These are phyloP conservation scores for Globisporangium irregulare DNA, from an alignment of 352 stramenopile genomes.

Conservation along the genomic window DNA sequence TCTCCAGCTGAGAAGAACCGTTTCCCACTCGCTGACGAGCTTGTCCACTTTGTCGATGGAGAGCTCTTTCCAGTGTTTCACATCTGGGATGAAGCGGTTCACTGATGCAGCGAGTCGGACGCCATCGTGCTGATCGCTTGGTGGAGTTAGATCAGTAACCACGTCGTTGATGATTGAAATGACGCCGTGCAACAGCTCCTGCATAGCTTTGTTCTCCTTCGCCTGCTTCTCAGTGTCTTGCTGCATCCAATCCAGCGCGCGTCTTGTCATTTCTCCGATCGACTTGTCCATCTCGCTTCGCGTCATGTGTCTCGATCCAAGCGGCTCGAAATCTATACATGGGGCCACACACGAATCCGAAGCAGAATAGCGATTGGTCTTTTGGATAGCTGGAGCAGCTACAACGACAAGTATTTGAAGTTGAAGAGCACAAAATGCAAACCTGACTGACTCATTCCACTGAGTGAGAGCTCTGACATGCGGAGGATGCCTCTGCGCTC, in stretches of 20 bases:
- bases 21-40: slow-evolving; percentile 29
- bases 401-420: background rate
- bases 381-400: background rate
- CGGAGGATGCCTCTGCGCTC: slow-evolving; percentile 8
- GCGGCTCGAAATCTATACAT: background rate
- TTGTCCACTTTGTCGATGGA: slow-evolving; percentile 20
- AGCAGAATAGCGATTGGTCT: background rate
- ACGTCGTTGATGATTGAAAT: slow-evolving; percentile 29
- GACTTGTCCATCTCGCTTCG: slow-evolving; percentile 4
- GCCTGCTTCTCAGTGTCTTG: slow-evolving; percentile 35
- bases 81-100: background rate
- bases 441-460: slow-evolving; percentile 11
- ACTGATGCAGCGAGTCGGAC: background rate
- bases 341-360: too few species aligned
- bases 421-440: background rate
- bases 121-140: background rate
- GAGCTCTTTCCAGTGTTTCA: slow-evolving; percentile 8
- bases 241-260: slow-evolving; percentile 44
- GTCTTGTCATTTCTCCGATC: slow-evolving; percentile 24
- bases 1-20: slow-evolving; percentile 32
- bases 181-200: slow-evolving; percentile 22
- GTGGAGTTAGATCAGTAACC: slow-evolving; percentile 20
- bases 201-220: slow-evolving; percentile 27
- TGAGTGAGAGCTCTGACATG: slow-evolving; percentile 18
- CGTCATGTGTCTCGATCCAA: background rate